Conservation (phyloP, 192 early-diverging fungal species). For the Entomortierella chlamydospora region DNA sequence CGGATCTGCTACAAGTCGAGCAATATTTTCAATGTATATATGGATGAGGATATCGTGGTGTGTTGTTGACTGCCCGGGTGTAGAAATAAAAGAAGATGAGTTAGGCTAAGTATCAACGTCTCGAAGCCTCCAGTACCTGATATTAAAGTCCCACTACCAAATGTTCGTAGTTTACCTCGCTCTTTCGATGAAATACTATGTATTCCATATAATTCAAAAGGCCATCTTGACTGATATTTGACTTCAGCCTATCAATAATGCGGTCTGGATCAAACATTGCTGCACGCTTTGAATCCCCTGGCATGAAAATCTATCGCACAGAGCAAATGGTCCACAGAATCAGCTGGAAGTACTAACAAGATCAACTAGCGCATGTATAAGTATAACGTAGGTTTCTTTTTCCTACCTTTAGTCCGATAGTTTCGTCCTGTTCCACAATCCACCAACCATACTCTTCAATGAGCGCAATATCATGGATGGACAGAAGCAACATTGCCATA, state of each 20-base stretch:
- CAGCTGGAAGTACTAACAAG: too few relatives aligned
- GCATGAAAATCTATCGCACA: slow-evolving; percentile 53
- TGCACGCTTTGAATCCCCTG: slow-evolving; percentile 32
- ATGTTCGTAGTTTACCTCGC: slow-evolving; percentile 32
- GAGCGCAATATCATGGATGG: slow-evolving; percentile 38
- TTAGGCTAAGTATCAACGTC: background rate
- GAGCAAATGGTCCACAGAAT: too few relatives aligned
- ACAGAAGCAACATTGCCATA: slow-evolving; percentile 56
- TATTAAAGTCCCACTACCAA: background rate
- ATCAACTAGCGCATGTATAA: too few relatives aligned
- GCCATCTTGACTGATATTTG: slow-evolving; percentile 43
- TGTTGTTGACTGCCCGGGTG: slow-evolving; percentile 9
- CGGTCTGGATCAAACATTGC: slow-evolving; percentile 51
- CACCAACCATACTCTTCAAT: slow-evolving; percentile 65
- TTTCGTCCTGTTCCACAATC: slow-evolving; percentile 58
- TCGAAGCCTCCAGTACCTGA: background rate
- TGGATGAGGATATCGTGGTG: slow-evolving; percentile 26
- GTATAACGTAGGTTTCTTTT: too few relatives aligned
- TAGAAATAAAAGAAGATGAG: background rate
- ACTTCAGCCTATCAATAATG: slow-evolving; percentile 41
- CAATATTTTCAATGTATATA: slow-evolving; percentile 34
- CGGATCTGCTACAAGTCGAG: background rate
- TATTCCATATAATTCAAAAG: slow-evolving; percentile 63
- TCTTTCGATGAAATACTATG: slow-evolving; percentile 59
- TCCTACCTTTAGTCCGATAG: slow-evolving; percentile 59